These are phyloP conservation scores for Favolaschia claudopus DNA, from an alignment of 768 basidiomycete genomes.

Conservation along the genomic window DNA sequence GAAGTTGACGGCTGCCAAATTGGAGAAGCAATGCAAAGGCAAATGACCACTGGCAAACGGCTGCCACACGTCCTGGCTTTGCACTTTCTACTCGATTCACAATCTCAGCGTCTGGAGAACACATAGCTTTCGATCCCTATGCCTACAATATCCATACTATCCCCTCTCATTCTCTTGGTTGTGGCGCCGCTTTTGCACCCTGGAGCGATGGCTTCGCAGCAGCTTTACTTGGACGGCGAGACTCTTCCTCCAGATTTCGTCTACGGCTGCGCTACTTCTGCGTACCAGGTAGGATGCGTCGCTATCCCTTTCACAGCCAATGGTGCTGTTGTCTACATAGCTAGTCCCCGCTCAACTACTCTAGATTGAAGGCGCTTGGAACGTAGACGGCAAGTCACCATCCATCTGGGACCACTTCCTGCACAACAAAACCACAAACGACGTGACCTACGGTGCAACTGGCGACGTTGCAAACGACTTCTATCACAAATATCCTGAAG, in stretches of 20 bases:
- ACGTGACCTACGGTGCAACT: slow-evolving; percentile 49
- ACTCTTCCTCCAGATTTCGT: slow-evolving; percentile 18
- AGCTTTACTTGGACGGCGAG: slow-evolving; percentile 20
- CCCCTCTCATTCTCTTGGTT: not conserved
- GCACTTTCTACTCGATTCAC: too few relatives aligned
- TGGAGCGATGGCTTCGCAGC: slow-evolving; percentile 3
- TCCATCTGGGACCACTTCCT: slow-evolving; percentile 60
- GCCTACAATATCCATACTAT: not conserved
- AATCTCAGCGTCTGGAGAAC: too few relatives aligned
- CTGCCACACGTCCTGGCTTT: too few relatives aligned
- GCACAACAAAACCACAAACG: slow-evolving; percentile 47
- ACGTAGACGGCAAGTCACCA: slow-evolving; percentile 43
- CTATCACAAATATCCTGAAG: slow-evolving; percentile 50
- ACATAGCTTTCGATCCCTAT: not conserved
- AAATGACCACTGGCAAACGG: too few relatives aligned
- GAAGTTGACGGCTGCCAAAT: too few relatives aligned
- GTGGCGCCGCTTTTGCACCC: not conserved
- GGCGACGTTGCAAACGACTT: slow-evolving; percentile 57
- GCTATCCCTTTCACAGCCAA: too few relatives aligned
- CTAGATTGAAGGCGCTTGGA: slow-evolving; percentile 58
- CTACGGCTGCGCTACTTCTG: slow-evolving; percentile 26
- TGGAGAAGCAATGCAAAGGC: too few relatives aligned
- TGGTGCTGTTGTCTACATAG: not conserved
- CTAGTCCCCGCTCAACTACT: not conserved
- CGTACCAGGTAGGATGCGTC: slow-evolving; percentile 13